Conservation (phyloP, 352 stramenopile species). For the Pythium oligandrum region DNA sequence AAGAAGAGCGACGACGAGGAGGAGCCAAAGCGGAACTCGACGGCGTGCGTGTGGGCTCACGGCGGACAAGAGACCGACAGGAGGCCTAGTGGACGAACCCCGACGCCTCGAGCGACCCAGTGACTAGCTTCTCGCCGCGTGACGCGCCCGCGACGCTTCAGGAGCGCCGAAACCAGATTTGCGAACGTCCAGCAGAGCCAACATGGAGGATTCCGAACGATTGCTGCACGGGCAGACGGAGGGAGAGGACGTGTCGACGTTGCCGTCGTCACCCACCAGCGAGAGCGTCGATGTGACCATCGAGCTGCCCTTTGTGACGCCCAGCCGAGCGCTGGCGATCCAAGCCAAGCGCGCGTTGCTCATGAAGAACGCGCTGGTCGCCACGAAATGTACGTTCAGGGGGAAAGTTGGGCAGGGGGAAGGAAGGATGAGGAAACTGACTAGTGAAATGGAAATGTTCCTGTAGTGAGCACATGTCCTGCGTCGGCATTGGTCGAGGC, state of each 20-base stretch:
- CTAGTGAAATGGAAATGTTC: neutral
- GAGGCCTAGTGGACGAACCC: neutral
- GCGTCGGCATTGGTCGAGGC: slow-evolving; percentile 29
- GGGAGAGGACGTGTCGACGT: slow-evolving; percentile 30
- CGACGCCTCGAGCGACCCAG: too few species aligned
- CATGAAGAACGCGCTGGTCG: slow-evolving; percentile 69
- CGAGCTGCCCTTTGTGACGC: slow-evolving; percentile 53
- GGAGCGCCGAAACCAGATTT: neutral
- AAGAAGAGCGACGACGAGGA: neutral
- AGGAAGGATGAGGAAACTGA: neutral
- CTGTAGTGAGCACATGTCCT: slow-evolving; percentile 36
- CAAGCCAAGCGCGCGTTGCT: slow-evolving; percentile 65
- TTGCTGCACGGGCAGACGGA: neutral
- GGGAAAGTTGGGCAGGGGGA: neutral
- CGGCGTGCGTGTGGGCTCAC: neutral
- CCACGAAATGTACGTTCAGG: slow-evolving; percentile 33
- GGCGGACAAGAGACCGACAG: neutral
- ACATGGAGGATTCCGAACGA: too few species aligned
- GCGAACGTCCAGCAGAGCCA: too few species aligned
- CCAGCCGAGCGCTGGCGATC: slow-evolving; percentile 52
- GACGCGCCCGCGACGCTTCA: neutral
- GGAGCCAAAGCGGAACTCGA: neutral
- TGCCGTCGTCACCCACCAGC: slow-evolving; percentile 53
- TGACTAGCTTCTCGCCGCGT: too few species aligned
- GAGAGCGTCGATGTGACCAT: slow-evolving; percentile 40